Evolutionary conservation across 176 grass and related monocot genomes (phyloP), one percentile per base, ranked within the genome.

Genomic region (Musa acuminata): DNA sequence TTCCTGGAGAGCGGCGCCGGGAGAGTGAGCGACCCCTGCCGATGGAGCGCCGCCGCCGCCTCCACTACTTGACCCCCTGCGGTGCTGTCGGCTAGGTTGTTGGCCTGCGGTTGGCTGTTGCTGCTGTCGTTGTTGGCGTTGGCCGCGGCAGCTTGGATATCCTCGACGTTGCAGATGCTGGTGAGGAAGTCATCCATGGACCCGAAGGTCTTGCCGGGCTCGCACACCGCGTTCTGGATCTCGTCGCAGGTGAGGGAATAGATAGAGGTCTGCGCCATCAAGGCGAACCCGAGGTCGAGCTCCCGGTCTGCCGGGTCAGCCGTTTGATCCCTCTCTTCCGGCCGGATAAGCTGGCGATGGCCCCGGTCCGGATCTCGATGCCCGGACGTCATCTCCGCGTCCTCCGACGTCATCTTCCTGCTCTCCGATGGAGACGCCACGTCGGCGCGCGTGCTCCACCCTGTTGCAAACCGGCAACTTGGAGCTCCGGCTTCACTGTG

Each of bases 141-240:
- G 63, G 20, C 65, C 0, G 26, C 59, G 12, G 49, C 78, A 23
- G 67, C 80, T 11, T 94, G 86, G 58, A 89, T 87, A 75, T 99
- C 95, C 74, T 99, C 88, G 16, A 81, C 95, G 72, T 94, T 99
- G 90, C 95, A 94, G 70, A 99, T 99, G 78, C 91, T 94, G 64
- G 80, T 84, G 62, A 99, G 74, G 86, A 99, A 99, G 83, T 99
- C 91, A 43, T 99, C 95, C 91, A 99, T 99, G 73, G 90, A 94
- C 17, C 86, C 95, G 59, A 99, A 91, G 35, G 89, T 91, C 80
- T 89, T 87, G 0, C 95, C 86, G 1, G 86, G 80, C 73, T 99
- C 88, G 80, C 88, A 94, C 13, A 94, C 54, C 51, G 95, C 87
- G 78, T 64, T 89, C 73, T 91, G 95, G 60, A 99, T 82, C 82